Conservation (phyloP, 106 monocot genomes). For the Allium cepa region DNA sequence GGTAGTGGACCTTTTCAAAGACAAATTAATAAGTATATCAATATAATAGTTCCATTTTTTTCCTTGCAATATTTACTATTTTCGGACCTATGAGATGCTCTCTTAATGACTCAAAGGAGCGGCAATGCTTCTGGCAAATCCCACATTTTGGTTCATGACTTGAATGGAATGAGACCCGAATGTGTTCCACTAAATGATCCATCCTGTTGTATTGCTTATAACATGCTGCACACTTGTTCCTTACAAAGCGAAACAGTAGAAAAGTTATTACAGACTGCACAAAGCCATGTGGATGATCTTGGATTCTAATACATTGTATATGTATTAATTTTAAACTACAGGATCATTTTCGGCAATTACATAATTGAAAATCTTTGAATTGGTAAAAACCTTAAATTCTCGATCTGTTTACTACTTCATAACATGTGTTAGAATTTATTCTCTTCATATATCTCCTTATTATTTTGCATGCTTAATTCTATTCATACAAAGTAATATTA, state of each 20-base stretch:
- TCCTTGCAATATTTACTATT: not conserved
- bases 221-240: constrained; percentile 88
- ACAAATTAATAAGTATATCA: not conserved
- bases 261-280: not conserved
- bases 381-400: too few relatives aligned
- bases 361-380: not conserved
- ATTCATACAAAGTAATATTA: too few relatives aligned
- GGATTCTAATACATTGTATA: not conserved
- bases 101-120: constrained; percentile 68
- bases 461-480: too few relatives aligned
- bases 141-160: constrained; percentile 76
- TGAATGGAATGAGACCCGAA: constrained; percentile 75
- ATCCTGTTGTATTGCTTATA: constrained; percentile 75
- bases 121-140: constrained; percentile 70
- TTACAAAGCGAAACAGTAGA: constrained; percentile 7
- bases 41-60: not conserved
- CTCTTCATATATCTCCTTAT: too few relatives aligned
- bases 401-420: not conserved
- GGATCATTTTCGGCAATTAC: not conserved
- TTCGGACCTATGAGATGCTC: constrained; percentile 77
- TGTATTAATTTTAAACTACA: not conserved
- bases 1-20: constrained; percentile 49
- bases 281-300: not conserved
- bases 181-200: constrained; percentile 84
- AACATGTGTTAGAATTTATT: not conserved